Percentiles rank a stretch among this genome's conserved stretches.
These are phyloP conservation scores for Clitopilus passeckerianus DNA, from an alignment of 768 basidiomycete genomes.

Conservation along the genomic window DNA sequence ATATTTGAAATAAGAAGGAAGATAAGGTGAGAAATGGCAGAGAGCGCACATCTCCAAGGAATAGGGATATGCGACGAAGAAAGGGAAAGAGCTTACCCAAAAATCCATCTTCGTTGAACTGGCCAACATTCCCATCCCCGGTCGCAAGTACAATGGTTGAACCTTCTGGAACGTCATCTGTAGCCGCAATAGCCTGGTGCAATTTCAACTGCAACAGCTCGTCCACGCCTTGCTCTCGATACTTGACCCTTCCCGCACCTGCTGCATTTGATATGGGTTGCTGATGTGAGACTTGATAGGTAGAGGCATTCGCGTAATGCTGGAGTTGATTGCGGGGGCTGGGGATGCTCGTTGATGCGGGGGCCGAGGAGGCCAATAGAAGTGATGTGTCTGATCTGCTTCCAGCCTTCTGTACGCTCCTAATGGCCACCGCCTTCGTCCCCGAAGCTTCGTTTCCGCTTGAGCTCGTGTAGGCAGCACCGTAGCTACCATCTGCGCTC, in stretches of 20 bases:
- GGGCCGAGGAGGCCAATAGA: constrained; percentile 1
- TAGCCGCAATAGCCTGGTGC: constrained; percentile 75
- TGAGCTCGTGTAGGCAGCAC: constrained; percentile 5
- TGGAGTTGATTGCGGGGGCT: not conserved
- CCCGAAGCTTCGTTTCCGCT: not conserved
- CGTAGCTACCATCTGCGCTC: constrained; percentile 17
- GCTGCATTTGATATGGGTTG: constrained; percentile 5
- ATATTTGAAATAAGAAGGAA: not conserved
- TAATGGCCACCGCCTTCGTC: not conserved
- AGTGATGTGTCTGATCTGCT: not conserved
- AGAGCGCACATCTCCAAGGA: not conserved
- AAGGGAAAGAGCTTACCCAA: constrained; percentile 34
- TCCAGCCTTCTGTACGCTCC: not conserved
- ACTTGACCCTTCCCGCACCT: constrained; percentile 42
- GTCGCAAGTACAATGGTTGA: constrained; percentile 89
- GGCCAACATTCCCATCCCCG: constrained; percentile 88
- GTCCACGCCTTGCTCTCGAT: constrained; percentile 92
- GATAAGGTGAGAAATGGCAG: not conserved
- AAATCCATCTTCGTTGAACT: constrained; percentile 93
- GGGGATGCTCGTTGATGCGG: not conserved
- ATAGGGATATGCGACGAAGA: not conserved
- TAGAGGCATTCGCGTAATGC: not conserved
- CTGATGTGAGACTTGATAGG: constrained; percentile 5
- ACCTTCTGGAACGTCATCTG: constrained; percentile 58
- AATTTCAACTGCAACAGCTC: constrained; percentile 92